These are phyloP conservation scores for Hericium rajendrae DNA, from an alignment of 768 basidiomycete species.

Conservation along the genomic window DNA sequence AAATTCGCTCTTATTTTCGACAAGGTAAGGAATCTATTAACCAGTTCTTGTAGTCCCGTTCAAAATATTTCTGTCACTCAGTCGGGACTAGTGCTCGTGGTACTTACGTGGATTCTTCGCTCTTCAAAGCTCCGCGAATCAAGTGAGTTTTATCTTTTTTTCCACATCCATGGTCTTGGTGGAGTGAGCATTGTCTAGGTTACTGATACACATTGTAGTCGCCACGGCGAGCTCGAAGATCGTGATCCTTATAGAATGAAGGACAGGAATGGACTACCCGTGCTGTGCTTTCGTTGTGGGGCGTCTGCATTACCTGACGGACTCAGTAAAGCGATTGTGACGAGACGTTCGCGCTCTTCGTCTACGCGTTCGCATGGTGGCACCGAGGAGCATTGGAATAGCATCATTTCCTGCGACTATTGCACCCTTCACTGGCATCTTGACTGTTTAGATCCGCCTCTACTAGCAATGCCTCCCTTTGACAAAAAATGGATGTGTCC, in stretches of 20 bases:
- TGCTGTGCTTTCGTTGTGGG: conserved; percentile 89
- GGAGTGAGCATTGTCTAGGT: too few relatives aligned
- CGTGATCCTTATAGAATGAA: conserved; percentile 81
- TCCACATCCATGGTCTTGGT: not conserved
- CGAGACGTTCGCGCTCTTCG: not conserved
- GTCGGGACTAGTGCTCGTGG: conserved; percentile 75
- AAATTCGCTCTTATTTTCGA: conserved; percentile 75
- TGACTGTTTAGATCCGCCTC: conserved; percentile 90
- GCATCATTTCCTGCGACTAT: conserved; percentile 90
- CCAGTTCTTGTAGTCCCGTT: not conserved
- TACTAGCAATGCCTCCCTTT: conserved; percentile 74
- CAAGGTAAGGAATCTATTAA: conserved; percentile 45
- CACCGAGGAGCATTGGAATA: conserved; percentile 48
- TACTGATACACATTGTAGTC: conserved; percentile 32
- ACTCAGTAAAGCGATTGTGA: conserved; percentile 39
- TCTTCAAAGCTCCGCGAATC: conserved; percentile 64
- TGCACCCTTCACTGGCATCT: conserved; percentile 94
- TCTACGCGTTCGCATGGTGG: conserved; percentile 7
- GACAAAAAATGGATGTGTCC: conserved; percentile 99
- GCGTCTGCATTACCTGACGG: conserved; percentile 61
- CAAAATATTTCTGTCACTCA: conserved; percentile 23
- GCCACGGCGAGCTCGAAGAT: conserved; percentile 83
- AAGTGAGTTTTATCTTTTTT: conserved; percentile 49
- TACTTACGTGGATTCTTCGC: conserved; percentile 73
- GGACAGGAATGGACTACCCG: conserved; percentile 72